Conservation (phyloP, 176 grass and related monocot species). For the Ensete ventricosum region DNA sequence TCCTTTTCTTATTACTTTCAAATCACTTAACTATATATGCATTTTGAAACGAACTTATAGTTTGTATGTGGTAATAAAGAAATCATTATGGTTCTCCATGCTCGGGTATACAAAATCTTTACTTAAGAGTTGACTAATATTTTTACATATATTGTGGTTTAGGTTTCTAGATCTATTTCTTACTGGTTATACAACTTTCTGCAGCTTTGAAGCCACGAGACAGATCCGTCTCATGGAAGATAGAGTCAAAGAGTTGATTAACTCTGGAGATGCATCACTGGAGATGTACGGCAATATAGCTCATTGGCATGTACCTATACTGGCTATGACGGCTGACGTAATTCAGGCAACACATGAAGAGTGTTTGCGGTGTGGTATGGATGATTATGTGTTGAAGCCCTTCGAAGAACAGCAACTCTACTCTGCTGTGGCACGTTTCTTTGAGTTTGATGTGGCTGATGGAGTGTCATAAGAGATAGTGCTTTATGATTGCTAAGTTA, state of each 20-base stretch:
- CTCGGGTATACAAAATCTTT: background rate
- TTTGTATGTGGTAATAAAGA: too few relatives aligned
- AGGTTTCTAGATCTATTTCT: background rate
- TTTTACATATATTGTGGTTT: background rate
- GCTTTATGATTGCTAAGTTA: background rate
- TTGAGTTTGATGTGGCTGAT: constrained; percentile 30
- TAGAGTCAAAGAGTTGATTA: constrained; percentile 36
- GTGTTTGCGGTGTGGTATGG: constrained; percentile 58
- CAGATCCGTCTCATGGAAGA: constrained; percentile 23
- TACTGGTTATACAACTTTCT: background rate
- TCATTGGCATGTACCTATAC: constrained; percentile 57
- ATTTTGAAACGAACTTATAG: too few relatives aligned
- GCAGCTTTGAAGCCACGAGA: constrained; percentile 1
- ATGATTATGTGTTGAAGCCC: constrained; percentile 69
- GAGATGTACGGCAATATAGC: constrained; percentile 23
- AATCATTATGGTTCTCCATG: background rate
- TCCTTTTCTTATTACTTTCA: too few relatives aligned
- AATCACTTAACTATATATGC: too few relatives aligned
- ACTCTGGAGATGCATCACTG: constrained; percentile 20
- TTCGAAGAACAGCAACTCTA: constrained; percentile 79
- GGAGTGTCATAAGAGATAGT: constrained; percentile 4
- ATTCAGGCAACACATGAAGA: constrained; percentile 71
- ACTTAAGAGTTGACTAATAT: background rate
- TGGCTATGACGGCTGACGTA: constrained; percentile 82
- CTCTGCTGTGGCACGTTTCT: constrained; percentile 52